Percentiles rank a stretch among this genome's conserved stretches.
Evolutionary conservation across 306 rosid genomes (phyloP).

Genomic region (Myrica gale): DNA sequence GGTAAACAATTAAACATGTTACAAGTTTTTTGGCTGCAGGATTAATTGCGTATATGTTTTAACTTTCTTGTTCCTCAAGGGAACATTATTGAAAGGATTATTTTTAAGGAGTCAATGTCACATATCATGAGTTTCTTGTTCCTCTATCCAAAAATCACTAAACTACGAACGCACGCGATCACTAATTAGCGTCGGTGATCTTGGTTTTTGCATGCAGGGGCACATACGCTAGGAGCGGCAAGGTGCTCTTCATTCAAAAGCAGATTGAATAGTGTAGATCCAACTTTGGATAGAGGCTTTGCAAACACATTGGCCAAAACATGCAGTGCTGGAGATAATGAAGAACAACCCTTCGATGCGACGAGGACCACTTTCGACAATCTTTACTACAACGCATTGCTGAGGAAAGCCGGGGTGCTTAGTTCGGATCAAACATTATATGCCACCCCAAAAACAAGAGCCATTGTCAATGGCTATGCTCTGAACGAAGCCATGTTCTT

Average conservation of each 20-base stretch:
- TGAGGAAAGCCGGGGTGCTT: conserved; percentile 53
- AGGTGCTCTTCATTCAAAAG: conserved; percentile 67
- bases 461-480: conserved; percentile 57
- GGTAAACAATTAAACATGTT: conserved; percentile 42
- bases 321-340: conserved; percentile 57
- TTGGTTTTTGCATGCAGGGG: conserved; percentile 43
- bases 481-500: conserved; percentile 65
- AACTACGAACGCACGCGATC: not conserved
- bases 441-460: conserved; percentile 41
- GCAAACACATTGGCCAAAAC: conserved; percentile 51
- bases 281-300: conserved; percentile 46
- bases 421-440: conserved; percentile 63
- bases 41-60: not conserved
- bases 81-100: not conserved
- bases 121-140: not conserved
- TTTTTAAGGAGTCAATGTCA: not conserved
- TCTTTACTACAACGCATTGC: conserved; percentile 47
- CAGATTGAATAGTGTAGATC: conserved; percentile 42
- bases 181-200: not conserved
- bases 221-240: conserved; percentile 81
- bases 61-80: not conserved
- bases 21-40: not conserved
- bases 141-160: not conserved
- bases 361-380: conserved; percentile 64
- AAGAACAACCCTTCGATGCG: conserved; percentile 60